Base-by-base conservation (phyloP, 1,139 yeast species). In the Candida mesenterica region DNA sequence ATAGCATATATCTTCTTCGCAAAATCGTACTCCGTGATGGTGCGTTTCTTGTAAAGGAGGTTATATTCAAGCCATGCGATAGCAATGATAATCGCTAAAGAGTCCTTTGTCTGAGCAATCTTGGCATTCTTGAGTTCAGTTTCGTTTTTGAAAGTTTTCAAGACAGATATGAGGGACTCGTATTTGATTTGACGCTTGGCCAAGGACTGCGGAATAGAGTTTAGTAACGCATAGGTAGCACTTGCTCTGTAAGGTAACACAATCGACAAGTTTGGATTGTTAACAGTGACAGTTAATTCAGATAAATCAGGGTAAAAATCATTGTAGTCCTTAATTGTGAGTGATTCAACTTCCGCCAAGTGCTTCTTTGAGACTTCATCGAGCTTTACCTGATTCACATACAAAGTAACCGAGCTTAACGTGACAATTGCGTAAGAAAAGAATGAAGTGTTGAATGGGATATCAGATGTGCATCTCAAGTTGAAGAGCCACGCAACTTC, bases 401-500 rank as follows among this genome's bases (percentile, higher is more conserved):
- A 77, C 10, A 76, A 50, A 2, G 43, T 41, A 1, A 72, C 60
- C 1, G 44, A 30, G 5, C 59, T 49, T 9, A 44, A 32, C 2
- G 68, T 56, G 10, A 76, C 52, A 2, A 75, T 55, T 2, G 65
- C 53, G 45, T 75, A 76, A 5, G 73, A 53, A 46, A 72, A 76
- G 43, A 77, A 76, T 0, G 73, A 74, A 0, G 82, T 80, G 37
- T 68, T 62, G 46, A 59, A 76, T 2, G 72, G 71, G 25, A 70
- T 61, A 37, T 71, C 74, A 13, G 58, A 49, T 36, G 69, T 75
- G 14, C 70, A 55, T 33, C 82, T 58, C 33, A 75, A 52, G 42
- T 76, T 76, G 35, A 76, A 62, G 28, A 76, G 51, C 81, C 81
- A 76, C 1, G 80, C 79, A 35, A 75, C 58, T 34, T 75, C 79